Base-by-base conservation (phyloP, 306 rosid species). In the Morella rubra region DNA sequence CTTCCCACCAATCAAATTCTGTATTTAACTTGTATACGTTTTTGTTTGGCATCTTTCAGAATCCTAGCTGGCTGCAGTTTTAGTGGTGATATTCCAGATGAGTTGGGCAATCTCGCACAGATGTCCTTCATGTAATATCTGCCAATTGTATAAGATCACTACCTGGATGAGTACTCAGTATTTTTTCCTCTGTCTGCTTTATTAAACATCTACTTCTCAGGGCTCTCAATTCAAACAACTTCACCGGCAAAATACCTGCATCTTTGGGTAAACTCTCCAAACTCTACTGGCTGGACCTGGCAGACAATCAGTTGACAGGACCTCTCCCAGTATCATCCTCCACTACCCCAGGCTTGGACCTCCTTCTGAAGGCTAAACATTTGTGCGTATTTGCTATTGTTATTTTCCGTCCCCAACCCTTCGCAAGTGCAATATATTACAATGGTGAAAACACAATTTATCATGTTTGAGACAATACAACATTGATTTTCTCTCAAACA, bases 11-110 rank as follows among this genome's bases (percentile, higher is more conserved):
- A 49, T 9, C 5, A 49, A 49, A 49, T 15, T 49, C 16, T 49
- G 53, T 49, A 49, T 12, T 1, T 49, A 49, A 12, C 37, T 32
- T 47, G 0, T 12, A 49, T 71, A 5, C 50, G 1, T 71, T 55
- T 49, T 84, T 27, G 47, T 69, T 45, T 69, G 78, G n/a, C 73
- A 37, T 77, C 22, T 64, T 79, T 80, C 83, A 95, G 99, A 87
- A 91, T 92, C 80, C 89, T 95, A 81, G 97, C 97, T 74, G 97
- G 97, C 42, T 95, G 99, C 71, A 7, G 92, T 77, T 95, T 95
- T 84, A 91, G 83, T 82, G 97, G 99, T 56, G 82, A 37, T 55
- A 89, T 95, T 73, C 99, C 99, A 42, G 86, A 87, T 73, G 89
- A 85, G 75, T 42, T 95, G 82, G 99, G 99, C 40, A 86, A 91